A percentile compares a stretch with the other conserved stretches of the same genome.
phyloP scores from a whole-genome alignment of 2,329 filamentous ascomycete genomes.

The Colletotrichum godetiae region DNA sequence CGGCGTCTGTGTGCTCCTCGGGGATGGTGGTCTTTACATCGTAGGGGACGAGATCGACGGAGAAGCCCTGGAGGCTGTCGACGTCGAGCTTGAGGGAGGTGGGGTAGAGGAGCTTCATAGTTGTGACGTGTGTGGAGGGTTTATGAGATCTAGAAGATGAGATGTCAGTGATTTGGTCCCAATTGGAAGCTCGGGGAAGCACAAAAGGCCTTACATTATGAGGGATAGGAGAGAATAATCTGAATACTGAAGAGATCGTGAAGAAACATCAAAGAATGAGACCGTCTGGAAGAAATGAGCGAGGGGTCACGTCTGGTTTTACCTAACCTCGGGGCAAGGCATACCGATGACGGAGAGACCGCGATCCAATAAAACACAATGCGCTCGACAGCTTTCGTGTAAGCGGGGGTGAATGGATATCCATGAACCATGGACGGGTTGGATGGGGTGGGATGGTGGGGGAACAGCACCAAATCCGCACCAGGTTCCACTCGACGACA shows the following conservation, averaged over 20 bases:
- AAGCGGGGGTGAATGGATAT: background rate
- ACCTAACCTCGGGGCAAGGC: slow-evolving; percentile 20
- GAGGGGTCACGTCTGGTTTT: slow-evolving; percentile 12
- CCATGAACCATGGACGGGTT: background rate
- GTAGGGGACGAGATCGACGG: slow-evolving; percentile 68
- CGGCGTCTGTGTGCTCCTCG: slow-evolving; percentile 67
- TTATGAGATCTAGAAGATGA: background rate
- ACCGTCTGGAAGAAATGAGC: background rate
- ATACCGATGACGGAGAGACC: slow-evolving; percentile 24
- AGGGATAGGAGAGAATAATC: background rate
- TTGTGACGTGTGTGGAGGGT: slow-evolving; percentile 31
- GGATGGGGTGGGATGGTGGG: slow-evolving; percentile 18
- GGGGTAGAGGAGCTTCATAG: slow-evolving; percentile 75
- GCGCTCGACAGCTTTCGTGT: background rate
- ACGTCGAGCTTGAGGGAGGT: slow-evolving; percentile 70
- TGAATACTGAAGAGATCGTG: background rate
- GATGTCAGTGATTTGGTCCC: background rate
- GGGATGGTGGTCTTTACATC: slow-evolving; percentile 68
- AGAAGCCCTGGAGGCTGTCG: slow-evolving; percentile 67
- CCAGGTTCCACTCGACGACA: background rate
- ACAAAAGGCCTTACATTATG: background rate
- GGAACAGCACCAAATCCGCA: slow-evolving; percentile 1
- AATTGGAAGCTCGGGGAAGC: no score
- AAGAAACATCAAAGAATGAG: background rate
- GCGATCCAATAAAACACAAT: slow-evolving; percentile 1